A percentile compares a stretch with the other conserved stretches of the same genome.
These are phyloP conservation scores for Debaryomycetaceae sp. DNA, from an alignment of 1,139 yeast genomes.

Conservation along the genomic window DNA sequence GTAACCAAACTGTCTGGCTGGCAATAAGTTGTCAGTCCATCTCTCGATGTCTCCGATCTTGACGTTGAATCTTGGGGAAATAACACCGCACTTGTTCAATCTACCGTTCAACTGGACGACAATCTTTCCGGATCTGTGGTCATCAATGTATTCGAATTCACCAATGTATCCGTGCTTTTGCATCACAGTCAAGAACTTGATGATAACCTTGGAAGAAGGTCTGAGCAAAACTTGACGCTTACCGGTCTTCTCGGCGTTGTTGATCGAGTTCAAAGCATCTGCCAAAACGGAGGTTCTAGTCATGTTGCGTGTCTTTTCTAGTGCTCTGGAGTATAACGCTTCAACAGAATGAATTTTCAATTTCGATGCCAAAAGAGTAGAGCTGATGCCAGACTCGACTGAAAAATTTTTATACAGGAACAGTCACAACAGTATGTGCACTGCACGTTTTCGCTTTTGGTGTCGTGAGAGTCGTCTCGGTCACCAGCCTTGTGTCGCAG, in stretches of 20 bases:
- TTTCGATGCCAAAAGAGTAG: neutral
- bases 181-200: conserved; percentile 95
- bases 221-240: conserved; percentile 98
- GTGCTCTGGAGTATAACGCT: neutral
- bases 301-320: conserved; percentile 45
- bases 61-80: conserved; percentile 97
- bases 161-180: conserved; percentile 99
- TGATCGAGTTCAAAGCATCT: conserved; percentile 96
- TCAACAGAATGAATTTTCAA: conserved; percentile 1
- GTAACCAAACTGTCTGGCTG: conserved; percentile 98
- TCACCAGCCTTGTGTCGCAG: no score
- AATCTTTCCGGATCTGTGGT: conserved; percentile 98
- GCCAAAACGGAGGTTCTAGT: conserved; percentile 99
- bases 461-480: no score
- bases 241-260: conserved; percentile 99
- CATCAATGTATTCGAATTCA: conserved; percentile 97
- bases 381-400: neutral
- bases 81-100: conserved; percentile 97
- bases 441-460: neutral
- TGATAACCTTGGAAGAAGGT: conserved; percentile 98
- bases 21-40: conserved; percentile 96
- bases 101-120: conserved; percentile 97
- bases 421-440: neutral
- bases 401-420: neutral
- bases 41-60: conserved; percentile 90